These are phyloP conservation scores for Posidonia australis DNA, from an alignment of 106 monocot genomes.

Conservation along the genomic window DNA sequence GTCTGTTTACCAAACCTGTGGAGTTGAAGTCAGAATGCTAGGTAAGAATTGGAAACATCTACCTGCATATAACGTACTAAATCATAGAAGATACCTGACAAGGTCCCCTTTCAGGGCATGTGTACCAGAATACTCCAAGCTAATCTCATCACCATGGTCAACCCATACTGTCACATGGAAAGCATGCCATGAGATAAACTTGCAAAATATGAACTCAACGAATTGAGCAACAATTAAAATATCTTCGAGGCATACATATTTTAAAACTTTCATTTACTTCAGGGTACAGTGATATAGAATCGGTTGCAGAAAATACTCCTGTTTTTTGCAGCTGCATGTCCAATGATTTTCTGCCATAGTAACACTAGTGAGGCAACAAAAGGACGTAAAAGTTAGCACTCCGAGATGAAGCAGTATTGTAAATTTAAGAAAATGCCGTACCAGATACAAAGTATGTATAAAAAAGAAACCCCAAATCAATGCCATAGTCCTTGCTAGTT, in stretches of 20 bases:
- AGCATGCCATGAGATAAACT: not conserved
- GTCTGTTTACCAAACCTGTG: slow-evolving; percentile 86
- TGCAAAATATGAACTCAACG: not conserved
- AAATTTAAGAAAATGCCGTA: no score
- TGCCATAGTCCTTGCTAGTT: no score
- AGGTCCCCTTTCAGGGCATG: slow-evolving; percentile 85
- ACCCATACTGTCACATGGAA: slow-evolving; percentile 59
- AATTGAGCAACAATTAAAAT: not conserved
- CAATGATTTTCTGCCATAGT: slow-evolving; percentile 65
- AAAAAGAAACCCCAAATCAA: no score
- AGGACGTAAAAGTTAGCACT: not conserved
- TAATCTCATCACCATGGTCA: slow-evolving; percentile 91
- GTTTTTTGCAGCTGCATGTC: slow-evolving; percentile 51
- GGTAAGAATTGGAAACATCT: not conserved
- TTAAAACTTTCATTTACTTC: slow-evolving; percentile 56
- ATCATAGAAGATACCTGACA: slow-evolving; percentile 44
- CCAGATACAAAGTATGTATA: no score
- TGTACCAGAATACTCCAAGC: slow-evolving; percentile 87
- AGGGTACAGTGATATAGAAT: slow-evolving; percentile 43
- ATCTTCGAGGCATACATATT: slow-evolving; percentile 28
- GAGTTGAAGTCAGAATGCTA: not conserved
- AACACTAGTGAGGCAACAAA: slow-evolving; percentile 39
- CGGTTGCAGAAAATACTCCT: slow-evolving; percentile 45
- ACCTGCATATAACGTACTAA: not conserved
- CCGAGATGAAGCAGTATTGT: no score